Evolutionary conservation across 2,329 filamentous ascomycete genomes (phyloP).

Genomic region (Ilyonectria robusta): DNA sequence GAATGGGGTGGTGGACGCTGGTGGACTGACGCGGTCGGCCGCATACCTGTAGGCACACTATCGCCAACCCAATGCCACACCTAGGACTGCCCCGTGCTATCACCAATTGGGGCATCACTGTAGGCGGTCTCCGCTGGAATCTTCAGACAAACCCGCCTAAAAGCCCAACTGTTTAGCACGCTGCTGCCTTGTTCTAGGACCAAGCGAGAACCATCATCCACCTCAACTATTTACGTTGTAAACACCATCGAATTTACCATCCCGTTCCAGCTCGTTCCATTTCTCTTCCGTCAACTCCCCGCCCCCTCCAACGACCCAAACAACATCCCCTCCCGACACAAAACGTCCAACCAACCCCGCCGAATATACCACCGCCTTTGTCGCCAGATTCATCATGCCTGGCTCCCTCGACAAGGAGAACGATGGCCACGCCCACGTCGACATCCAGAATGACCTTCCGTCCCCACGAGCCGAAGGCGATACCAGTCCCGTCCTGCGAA

Average conservation of each 20-base stretch:
- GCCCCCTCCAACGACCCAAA: slow-evolving; percentile 20
- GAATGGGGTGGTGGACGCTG: slow-evolving; percentile 10
- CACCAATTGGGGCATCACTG: slow-evolving; percentile 14
- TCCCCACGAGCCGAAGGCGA: slow-evolving; percentile 58
- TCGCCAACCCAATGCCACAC: slow-evolving; percentile 6
- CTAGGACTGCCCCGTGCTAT: slow-evolving; percentile 5
- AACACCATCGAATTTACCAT: slow-evolving; percentile 12
- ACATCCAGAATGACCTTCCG: slow-evolving; percentile 61
- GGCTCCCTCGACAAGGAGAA: slow-evolving; percentile 55
- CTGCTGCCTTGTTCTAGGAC: slow-evolving; percentile 19
- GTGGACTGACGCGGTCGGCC: slow-evolving; percentile 23
- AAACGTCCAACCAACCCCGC: slow-evolving; percentile 34
- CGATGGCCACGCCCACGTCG: slow-evolving; percentile 62
- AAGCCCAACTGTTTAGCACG: slow-evolving; percentile 18
- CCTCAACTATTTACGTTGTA: background rate
- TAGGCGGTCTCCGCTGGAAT: slow-evolving; percentile 21
- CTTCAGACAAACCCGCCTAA: slow-evolving; percentile 21
- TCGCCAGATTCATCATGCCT: slow-evolving; percentile 55
- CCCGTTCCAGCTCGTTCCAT: slow-evolving; percentile 1
- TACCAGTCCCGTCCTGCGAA: slow-evolving; percentile 64
- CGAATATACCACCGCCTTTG: slow-evolving; percentile 19
- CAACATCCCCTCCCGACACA: slow-evolving; percentile 28
- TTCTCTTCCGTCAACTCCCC: slow-evolving; percentile 12
- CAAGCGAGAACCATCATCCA: slow-evolving; percentile 18
- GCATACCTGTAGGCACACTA: background rate